Conservation (phyloP, 495 filamentous ascomycete species). For the Bacidia gigantensis region DNA sequence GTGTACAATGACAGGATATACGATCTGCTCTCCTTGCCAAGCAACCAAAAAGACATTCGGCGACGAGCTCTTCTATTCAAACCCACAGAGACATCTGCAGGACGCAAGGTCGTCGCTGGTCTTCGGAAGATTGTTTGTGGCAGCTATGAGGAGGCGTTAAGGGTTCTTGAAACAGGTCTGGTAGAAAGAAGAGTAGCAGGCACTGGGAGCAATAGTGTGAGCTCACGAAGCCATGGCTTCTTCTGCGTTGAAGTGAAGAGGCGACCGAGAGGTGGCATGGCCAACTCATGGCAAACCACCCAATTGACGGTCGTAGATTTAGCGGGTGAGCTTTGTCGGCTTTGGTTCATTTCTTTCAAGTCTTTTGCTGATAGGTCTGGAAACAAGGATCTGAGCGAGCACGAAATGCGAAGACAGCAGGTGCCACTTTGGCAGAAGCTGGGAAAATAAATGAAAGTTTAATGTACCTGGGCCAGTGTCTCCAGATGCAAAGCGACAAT, state of each 20-base stretch:
- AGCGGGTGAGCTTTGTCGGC: slow-evolving; percentile 60
- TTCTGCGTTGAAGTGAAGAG: slow-evolving; percentile 94
- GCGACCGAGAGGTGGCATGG: slow-evolving; percentile 41
- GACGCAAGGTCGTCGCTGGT: slow-evolving; percentile 83
- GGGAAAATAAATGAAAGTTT: slow-evolving; percentile 96
- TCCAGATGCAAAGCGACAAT: slow-evolving; percentile 85
- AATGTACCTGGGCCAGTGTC: slow-evolving; percentile 95
- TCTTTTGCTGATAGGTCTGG: no score
- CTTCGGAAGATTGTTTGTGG: slow-evolving; percentile 79
- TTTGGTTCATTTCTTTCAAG: no score
- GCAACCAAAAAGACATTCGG: slow-evolving; percentile 48
- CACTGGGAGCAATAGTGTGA: slow-evolving; percentile 78
- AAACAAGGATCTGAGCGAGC: slow-evolving; percentile 87
- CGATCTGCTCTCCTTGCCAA: slow-evolving; percentile 59
- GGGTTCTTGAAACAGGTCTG: slow-evolving; percentile 82
- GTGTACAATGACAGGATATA: slow-evolving; percentile 98
- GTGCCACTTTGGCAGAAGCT: slow-evolving; percentile 82
- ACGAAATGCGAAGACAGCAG: slow-evolving; percentile 82
- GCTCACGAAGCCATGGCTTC: slow-evolving; percentile 87
- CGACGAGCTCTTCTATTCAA: slow-evolving; percentile 77
- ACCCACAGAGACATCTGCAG: slow-evolving; percentile 65
- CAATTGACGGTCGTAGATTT: slow-evolving; percentile 84
- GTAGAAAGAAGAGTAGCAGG: slow-evolving; percentile 78
- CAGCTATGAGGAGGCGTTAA: slow-evolving; percentile 73
- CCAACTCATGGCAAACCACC: slow-evolving; percentile 59